Base-by-base conservation (phyloP, 169 alveolate genomes). In the Plasmodium sp. region DNA sequence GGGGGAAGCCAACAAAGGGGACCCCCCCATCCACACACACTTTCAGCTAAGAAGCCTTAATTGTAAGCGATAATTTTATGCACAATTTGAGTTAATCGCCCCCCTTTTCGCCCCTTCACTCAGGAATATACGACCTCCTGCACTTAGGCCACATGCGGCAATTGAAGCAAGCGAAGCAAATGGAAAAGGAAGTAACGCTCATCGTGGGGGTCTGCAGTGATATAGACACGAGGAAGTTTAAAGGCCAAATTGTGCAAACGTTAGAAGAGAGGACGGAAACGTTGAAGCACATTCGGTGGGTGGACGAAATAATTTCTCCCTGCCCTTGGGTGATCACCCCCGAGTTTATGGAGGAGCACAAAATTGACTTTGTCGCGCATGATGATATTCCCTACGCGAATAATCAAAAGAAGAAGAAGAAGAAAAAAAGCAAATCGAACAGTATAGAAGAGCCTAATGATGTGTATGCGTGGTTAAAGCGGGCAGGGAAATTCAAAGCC, bases 141-240 rank as follows among this genome's bases (percentile, higher is more conserved):
- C 99, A 99, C 91, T 96, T 98, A 74, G 99, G 99, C 18, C 99
- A 99, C 93, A 98, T 98, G 97, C 93, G 99, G 83, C 99, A 98
- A 81, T 96, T 99, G 10, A 99, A 99, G 86, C 99, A 99, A 96
- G 99, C 99, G 39, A 99, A 99, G 95, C 98, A 98, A 86, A 96
- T 98, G 97, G 98, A 98, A 95, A 98, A 98, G 51, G 96, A 98
- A 82, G 98, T 98, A 27, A 97, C 97, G 83, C 96, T 99, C 82
- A 97, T 99, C 34, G 99, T 98, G 36, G 99, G 99, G 2, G 99
- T 99, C 36, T 97, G 99, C 34, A 98, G 99, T 7, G 99, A 99
- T 85, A 99, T 97, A 81, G 99, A 99, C 74, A 98, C 99, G 5
- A 97, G 95, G 36, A 96, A 98, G 45, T 95, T 96, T 83, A 99